Base-by-base conservation (phyloP, 352 stramenopile genomes). In the Thraustochytrium sp. region DNA sequence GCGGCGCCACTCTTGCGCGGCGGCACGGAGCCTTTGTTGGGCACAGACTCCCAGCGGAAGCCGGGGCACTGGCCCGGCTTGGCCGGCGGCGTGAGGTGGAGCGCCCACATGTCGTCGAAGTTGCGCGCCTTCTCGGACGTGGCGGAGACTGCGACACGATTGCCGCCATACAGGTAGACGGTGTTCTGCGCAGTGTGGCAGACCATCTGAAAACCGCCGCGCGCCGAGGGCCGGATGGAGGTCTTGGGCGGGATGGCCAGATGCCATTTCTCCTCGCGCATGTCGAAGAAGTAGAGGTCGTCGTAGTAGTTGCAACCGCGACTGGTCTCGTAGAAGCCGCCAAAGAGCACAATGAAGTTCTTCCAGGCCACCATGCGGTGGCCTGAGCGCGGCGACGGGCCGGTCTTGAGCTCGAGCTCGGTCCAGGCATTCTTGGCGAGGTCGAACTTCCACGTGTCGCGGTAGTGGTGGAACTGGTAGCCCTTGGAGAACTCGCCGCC, bases 391-490 rank as follows among this genome's bases (percentile, higher is more conserved):
- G 91, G 89, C 21, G 91, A 95, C 13, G 92, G 92, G 26, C 92
- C 92, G 62, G 91, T 91, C 82, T 93, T 94, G 51, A 92, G 89
- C 23, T 94, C 90, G 1, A 95, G 87, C 74, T 90, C 89, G 74
- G 94, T 90, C 92, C 92, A 96, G n/a, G 90, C 86, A 44, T 94
- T 94, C 2, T 91, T 95, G 85, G 94, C 94, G 8, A 95, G 84
- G 59, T 96, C 89, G 26, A 96, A 82, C 38, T 91, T 84, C 92
- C 92, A 96, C 36, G 95, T 89, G 80, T 98, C 94, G 34, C 92
- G 85, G 88, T 99, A 98, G 89, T 99, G 96, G 88, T 99, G 93
- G 89, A 98, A 99, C 87, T 98, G 93, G 82, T 98, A 94, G 0
- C 93, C 92, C 4, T 93, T 98, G 2, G 94, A 95, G 76, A 98